A percentile compares a stretch with the other conserved stretches of the same genome.
Conservation (phyloP, 495 filamentous ascomycete genomes). For the Cercophora samala region DNA sequence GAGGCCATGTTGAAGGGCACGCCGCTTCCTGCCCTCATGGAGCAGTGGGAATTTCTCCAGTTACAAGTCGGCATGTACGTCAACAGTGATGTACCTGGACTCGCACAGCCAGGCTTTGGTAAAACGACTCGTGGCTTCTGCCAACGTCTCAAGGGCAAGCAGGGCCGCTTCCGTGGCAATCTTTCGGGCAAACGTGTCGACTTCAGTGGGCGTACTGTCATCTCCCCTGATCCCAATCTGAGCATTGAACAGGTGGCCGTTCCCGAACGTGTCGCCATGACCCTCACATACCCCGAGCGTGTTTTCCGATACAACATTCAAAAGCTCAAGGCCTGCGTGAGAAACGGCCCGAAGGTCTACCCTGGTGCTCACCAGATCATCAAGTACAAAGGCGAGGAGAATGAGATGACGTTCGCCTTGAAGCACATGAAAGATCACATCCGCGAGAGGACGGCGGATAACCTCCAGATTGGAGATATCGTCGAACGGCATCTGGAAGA, state of each 20-base stretch:
- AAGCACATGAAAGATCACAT: constrained; percentile 58
- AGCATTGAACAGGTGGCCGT: constrained; percentile 92
- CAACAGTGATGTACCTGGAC: constrained; percentile 91
- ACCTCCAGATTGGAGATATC: constrained; percentile 76
- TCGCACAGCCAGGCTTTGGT: constrained; percentile 68
- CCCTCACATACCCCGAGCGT: constrained; percentile 89
- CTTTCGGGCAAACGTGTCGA: constrained; percentile 97
- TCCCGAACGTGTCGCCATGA: constrained; percentile 83
- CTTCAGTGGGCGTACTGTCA: constrained; percentile 95
- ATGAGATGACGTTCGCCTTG: constrained; percentile 60
- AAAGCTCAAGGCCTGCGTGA: constrained; percentile 68
- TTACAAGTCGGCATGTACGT: constrained; percentile 95
- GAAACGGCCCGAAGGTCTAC: constrained; percentile 70
- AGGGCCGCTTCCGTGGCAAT: constrained; percentile 95
- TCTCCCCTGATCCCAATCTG: constrained; percentile 93
- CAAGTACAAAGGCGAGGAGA: constrained; percentile 59
- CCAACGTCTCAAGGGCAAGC: constrained; percentile 93
- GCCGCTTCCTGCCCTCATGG: constrained; percentile 85
- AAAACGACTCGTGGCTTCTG: constrained; percentile 89
- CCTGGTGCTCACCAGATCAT: constrained; percentile 82
- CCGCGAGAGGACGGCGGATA: constrained; percentile 60
- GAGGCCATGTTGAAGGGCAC: constrained; percentile 76
- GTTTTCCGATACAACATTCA: constrained; percentile 78
- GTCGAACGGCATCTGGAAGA: constrained; percentile 95
- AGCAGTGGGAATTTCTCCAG: constrained; percentile 97